Base-by-base conservation (phyloP, 805 yeast species). In the Kluyveromyces lactis region DNA sequence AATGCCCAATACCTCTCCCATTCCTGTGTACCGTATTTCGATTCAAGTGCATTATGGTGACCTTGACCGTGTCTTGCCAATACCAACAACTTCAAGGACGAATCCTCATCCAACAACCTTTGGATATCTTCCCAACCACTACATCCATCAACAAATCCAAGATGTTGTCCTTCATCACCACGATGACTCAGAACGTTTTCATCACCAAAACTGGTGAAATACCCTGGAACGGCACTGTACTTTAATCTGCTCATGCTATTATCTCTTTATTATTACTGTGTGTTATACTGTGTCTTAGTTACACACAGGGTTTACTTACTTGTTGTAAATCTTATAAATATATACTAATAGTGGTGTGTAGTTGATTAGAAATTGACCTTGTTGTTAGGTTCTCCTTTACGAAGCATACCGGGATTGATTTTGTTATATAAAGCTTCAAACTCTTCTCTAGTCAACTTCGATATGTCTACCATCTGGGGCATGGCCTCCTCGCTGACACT, bases 21-120 rank as follows among this genome's bases (percentile, higher is more conserved):
- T n/a, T 58, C 72, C 2, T 67, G 66, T 15, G 64, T 40, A 9
- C 85, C 85, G 48, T 76, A 77, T 42, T 72, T 67, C 17, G 59
- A 61, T 12, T 77, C 74, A 2, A 74, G 70, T 33, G 66, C 63
- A 48, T 80, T 80, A 46, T 80, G 87, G 51, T 60, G 72, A 0
- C 86, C 86, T 55, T 79, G 83, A 4, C 86, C 86, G 49, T 80
- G 86, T 52, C 86, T 67, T 9, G 81, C 79, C 39, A 74, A 64
- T 35, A 74, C 68, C 3, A 77, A 42, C 34, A 77, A 49, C 48
- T 76, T 77, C 55, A 3, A 13, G 19, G 18, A 18, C 33, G 5
- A 4, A 19, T 30, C 33, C n/a, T 18, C 16, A 4, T 30, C n/a
- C 65, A 75, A 26, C 45, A 42, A 31, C 16, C 31, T 32, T 43